These are phyloP conservation scores for Kodamaea sp. DNA, from an alignment of 1,139 yeast species.

Conservation along the genomic window DNA sequence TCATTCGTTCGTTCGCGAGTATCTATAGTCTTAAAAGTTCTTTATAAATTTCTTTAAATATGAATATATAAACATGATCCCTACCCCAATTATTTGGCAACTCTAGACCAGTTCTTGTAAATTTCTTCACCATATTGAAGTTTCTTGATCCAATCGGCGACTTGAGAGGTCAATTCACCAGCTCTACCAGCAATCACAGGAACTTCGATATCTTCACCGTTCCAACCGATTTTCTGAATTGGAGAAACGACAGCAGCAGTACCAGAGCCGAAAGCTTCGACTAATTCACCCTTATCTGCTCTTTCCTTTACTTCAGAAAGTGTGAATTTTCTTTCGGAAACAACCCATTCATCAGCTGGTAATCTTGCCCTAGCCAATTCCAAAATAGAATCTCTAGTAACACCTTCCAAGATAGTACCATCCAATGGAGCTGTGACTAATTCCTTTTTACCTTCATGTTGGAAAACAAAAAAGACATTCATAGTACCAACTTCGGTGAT, in stretches of 20 bases:
- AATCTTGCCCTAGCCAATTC: slow-evolving; percentile 30
- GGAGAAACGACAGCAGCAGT: slow-evolving; percentile 98
- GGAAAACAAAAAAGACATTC: slow-evolving; percentile 39
- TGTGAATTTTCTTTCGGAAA: slow-evolving; percentile 78
- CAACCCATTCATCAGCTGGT: slow-evolving; percentile 30
- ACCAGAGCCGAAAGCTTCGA: slow-evolving; percentile 96
- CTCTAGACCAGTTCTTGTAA: slow-evolving; percentile 59
- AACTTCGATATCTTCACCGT: slow-evolving; percentile 64
- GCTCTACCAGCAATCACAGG: slow-evolving; percentile 78
- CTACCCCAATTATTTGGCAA: slow-evolving; percentile 26
- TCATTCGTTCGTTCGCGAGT: too few species aligned
- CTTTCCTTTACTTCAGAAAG: slow-evolving; percentile 76
- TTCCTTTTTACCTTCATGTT: slow-evolving; percentile 30
- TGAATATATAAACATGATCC: background rate
- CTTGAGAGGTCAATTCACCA: slow-evolving; percentile 74
- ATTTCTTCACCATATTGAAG: slow-evolving; percentile 84
- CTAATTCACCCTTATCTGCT: slow-evolving; percentile 73
- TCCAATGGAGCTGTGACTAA: slow-evolving; percentile 41
- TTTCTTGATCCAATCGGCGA: slow-evolving; percentile 80
- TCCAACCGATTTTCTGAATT: slow-evolving; percentile 80
- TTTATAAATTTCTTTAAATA: background rate
- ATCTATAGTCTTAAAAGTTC: background rate
- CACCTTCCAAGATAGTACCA: slow-evolving; percentile 43
- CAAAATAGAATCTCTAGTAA: slow-evolving; percentile 41
- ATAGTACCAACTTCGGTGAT: slow-evolving; percentile 47